These are phyloP conservation scores for Petrea volubilis DNA, from an alignment of 257 asterid genomes.

Conservation along the genomic window DNA sequence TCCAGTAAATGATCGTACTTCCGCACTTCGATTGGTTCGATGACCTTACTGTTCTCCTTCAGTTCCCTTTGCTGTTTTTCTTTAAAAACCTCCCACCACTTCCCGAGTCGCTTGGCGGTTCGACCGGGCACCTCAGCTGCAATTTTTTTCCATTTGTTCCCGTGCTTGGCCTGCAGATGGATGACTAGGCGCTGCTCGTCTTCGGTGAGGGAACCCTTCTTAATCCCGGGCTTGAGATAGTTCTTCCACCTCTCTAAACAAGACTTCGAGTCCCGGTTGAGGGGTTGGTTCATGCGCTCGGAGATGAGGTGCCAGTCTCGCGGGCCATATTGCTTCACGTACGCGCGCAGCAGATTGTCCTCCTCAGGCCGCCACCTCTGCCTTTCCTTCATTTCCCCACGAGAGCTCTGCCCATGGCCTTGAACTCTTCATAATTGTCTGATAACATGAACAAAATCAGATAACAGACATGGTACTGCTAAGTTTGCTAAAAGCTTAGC, in stretches of 20 bases:
- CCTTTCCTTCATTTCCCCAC: constrained; percentile 71
- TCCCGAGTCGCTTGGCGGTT: constrained; percentile 69
- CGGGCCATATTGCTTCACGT: constrained; percentile 65
- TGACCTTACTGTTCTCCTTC: constrained; percentile 34
- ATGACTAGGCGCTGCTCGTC: constrained; percentile 69
- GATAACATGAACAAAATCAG: constrained; percentile 4
- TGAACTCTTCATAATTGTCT: constrained; percentile 47
- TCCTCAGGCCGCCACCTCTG: constrained; percentile 82
- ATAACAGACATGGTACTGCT: neutral
- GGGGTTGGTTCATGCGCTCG: constrained; percentile 52
- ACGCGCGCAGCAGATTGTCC: constrained; percentile 60
- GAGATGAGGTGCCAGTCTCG: constrained; percentile 72
- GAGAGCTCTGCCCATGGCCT: constrained; percentile 46
- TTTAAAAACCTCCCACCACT: constrained; percentile 75
- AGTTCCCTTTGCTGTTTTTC: constrained; percentile 59
- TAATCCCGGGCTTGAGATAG: constrained; percentile 69
- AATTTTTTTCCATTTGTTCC: constrained; percentile 79
- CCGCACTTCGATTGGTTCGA: constrained; percentile 50
- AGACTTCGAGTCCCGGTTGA: constrained; percentile 62
- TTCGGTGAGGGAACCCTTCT: constrained; percentile 60
- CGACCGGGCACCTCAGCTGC: constrained; percentile 75
- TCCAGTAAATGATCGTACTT: constrained; percentile 62
- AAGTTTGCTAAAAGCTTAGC: too few relatives aligned
- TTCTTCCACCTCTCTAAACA: constrained; percentile 84
- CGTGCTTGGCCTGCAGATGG: constrained; percentile 55